Evolutionary conservation across 345 rosid genomes (phyloP).

Genomic region (Salix viminalis): DNA sequence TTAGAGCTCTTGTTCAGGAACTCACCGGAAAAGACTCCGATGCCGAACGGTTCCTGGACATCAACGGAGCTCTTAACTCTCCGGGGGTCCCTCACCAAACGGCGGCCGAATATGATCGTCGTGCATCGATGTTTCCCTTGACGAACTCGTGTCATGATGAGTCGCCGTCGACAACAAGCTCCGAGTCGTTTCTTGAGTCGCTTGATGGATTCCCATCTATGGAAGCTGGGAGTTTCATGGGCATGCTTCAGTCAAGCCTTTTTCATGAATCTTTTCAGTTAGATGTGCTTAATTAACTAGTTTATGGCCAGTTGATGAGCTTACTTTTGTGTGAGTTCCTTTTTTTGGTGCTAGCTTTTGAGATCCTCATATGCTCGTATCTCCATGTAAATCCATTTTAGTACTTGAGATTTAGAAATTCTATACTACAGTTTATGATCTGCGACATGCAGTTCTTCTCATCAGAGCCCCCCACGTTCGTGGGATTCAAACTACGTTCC

Average conservation of each 20-base stretch:
- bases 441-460: neutral
- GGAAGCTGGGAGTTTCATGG: constrained; percentile 29
- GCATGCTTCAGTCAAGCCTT: constrained; percentile 27
- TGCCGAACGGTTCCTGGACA: constrained; percentile 29
- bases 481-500: neutral
- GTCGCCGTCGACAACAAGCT: constrained; percentile 1
- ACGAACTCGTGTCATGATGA: neutral
- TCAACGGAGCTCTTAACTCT: constrained; percentile 1
- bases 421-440: neutral
- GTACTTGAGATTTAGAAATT: neutral
- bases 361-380: neutral
- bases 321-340: neutral
- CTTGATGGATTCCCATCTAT: constrained; percentile 14
- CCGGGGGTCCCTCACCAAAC: neutral
- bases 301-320: neutral
- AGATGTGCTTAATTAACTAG: constrained; percentile 14
- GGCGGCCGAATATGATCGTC: neutral
- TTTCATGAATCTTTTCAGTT: constrained; percentile 25
- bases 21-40: constrained; percentile 88
- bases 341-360: neutral
- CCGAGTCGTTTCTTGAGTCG: constrained; percentile 15
- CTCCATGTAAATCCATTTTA: neutral
- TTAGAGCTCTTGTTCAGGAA: constrained; percentile 75
- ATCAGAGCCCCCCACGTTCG: no score
- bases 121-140: neutral